Conservation (phyloP, 2,329 filamentous ascomycete genomes). For the Penicillium sp. region DNA sequence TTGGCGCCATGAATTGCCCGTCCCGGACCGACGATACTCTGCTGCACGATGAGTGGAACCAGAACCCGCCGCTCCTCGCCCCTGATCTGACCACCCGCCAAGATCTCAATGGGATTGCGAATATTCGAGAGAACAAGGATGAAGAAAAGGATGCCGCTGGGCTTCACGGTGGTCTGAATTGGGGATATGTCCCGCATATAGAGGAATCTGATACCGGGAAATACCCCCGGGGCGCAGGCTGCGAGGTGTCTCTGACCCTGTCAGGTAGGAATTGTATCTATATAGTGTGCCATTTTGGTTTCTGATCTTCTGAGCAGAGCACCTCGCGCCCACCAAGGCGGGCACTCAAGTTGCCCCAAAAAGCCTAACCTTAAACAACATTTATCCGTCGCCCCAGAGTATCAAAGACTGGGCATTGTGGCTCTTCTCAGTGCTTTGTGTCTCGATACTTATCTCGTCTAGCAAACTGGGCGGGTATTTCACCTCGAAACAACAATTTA, state of each 20-base stretch:
- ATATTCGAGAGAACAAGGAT: constrained; percentile 45
- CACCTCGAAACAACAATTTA: neutral
- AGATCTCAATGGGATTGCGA: constrained; percentile 57
- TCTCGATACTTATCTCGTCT: constrained; percentile 24
- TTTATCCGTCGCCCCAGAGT: constrained; percentile 10
- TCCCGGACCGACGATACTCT: constrained; percentile 53
- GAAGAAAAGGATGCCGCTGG: neutral
- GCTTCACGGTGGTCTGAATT: constrained; percentile 6
- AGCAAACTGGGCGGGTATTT: constrained; percentile 13
- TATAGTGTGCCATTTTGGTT: neutral
- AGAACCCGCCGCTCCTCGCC: constrained; percentile 52
- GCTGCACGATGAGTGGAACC: constrained; percentile 53
- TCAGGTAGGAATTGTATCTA: constrained; percentile 22
- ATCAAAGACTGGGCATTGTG: constrained; percentile 24
- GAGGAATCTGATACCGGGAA: constrained; percentile 8
- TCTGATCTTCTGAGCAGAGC: constrained; percentile 13
- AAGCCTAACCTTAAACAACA: neutral
- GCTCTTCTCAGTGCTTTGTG: constrained; percentile 27
- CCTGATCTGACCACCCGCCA: constrained; percentile 53
- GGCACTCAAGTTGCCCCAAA: neutral
- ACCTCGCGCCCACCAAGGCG: constrained; percentile 15
- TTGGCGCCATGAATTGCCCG: constrained; percentile 52
- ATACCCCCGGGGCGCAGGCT: neutral
- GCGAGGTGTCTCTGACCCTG: constrained; percentile 29
- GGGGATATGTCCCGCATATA: neutral